Evolutionary conservation across 371 early-diverging fungal genomes (phyloP).

Genomic region (Haplosporangium sp.): DNA sequence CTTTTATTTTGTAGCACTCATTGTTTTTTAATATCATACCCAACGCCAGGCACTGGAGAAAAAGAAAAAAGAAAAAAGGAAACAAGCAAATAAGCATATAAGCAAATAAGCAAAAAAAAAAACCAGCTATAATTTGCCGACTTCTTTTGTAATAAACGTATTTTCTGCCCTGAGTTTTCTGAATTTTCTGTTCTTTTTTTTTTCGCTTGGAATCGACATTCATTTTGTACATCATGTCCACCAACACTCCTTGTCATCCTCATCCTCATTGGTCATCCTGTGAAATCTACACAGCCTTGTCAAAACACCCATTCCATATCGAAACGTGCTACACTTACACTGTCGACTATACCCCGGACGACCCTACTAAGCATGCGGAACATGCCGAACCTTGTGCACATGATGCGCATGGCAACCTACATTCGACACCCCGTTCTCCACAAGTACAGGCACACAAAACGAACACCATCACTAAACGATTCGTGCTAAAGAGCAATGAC

Average conservation of each 20-base stretch:
- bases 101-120: no score
- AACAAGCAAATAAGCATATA: not conserved
- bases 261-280: conserved; percentile 11
- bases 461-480: no score
- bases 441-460: no score
- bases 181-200: no score
- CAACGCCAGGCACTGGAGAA: not conserved
- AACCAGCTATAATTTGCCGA: no score
- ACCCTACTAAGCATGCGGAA: not conserved
- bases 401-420: no score
- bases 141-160: no score
- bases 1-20: not conserved
- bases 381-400: not conserved
- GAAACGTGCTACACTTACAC: conserved; percentile 11
- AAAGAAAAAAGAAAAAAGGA: not conserved
- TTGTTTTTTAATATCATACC: not conserved
- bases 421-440: no score
- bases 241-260: not conserved
- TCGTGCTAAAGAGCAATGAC: conserved; percentile 7
- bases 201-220: not conserved
- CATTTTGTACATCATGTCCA: not conserved
- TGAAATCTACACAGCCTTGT: conserved; percentile 20
- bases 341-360: not conserved
- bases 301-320: conserved; percentile 16
- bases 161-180: no score